phyloP scores from a whole-genome alignment of 2,329 filamentous ascomycete genomes.

The Microsporum audouinii region DNA sequence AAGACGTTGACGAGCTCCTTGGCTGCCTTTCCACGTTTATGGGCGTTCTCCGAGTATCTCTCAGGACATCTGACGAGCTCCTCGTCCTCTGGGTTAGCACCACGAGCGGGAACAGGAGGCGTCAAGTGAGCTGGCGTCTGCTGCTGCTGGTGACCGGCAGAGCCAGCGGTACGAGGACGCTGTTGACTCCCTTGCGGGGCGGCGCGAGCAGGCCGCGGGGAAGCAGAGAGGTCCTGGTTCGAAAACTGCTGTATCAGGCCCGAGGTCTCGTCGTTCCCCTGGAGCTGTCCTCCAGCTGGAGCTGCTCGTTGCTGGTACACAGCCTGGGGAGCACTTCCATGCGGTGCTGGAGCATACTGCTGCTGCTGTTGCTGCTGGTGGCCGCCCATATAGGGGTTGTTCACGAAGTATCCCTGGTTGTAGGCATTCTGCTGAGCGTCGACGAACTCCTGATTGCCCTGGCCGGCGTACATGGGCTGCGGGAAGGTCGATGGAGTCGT shows the following conservation, averaged over 20 bases:
- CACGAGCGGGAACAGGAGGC: constrained; percentile 53
- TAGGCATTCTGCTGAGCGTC: constrained; percentile 37
- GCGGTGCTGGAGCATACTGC: constrained; percentile 35
- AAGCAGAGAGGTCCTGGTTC: constrained; percentile 78
- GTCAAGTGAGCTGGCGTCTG: constrained; percentile 57
- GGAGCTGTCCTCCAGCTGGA: constrained; percentile 34
- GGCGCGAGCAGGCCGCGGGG: constrained; percentile 55
- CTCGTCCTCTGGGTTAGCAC: constrained; percentile 48
- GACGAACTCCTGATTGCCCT: constrained; percentile 50
- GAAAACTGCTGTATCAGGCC: constrained; percentile 93
- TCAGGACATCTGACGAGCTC: constrained; percentile 72
- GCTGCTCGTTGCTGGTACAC: constrained; percentile 35
- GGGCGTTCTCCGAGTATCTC: constrained; percentile 76
- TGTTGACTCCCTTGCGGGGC: constrained; percentile 44
- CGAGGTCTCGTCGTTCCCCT: constrained; percentile 71
- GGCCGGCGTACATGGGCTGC: constrained; percentile 64
- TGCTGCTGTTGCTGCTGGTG: constrained; percentile 35
- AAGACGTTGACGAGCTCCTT: constrained; percentile 61
- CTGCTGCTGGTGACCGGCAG: constrained; percentile 37
- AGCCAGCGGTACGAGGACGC: constrained; percentile 74
- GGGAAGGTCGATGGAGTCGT: constrained; percentile 94
- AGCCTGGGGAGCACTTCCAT: constrained; percentile 43
- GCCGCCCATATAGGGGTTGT: constrained; percentile 42
- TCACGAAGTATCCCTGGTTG: constrained; percentile 49
- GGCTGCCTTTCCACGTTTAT: constrained; percentile 57